Evolutionary conservation across 2,329 filamentous ascomycete genomes (phyloP), one percentile per base, ranked within the genome.

Genomic region (Apiospora malaysiana): DNA sequence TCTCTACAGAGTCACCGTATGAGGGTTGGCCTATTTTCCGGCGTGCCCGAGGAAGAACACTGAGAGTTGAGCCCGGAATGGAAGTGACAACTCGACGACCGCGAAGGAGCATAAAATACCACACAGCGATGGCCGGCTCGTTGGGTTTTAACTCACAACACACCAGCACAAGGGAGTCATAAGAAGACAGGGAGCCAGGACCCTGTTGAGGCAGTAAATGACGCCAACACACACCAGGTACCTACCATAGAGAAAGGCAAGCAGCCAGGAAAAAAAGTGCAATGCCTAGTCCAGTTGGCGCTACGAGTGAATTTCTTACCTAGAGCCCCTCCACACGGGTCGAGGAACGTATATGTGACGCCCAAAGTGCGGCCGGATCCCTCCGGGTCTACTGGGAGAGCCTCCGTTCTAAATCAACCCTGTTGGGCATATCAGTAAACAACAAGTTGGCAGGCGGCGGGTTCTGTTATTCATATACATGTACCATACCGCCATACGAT

Each of bases 21-120:
- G 87, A 89, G 92, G 78, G 91, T 94, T 80, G 91, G 92, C 69
- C 83, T 94, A 72, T 93, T 94, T 80, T 92, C 91, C 72, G 90
- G 90, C 45, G 82, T 88, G 72, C 90, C 90, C 63, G 91, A 93
- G 76, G 91, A 93, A 37, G 56, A 32, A 7, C 32, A 37, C 9
- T 63, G 56, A 63, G 56, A 59, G 51, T 37, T 63, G 56, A n/a
- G 23, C 32, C 32, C 56, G 32, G 56, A 63, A 40, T n/a, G 32
- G 40, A 40, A 32, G 56, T 40, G 56, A n/a, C 56, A 63, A 63
- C 27, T 63, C 56, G 32, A 63, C 32, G 32, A 63, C 56, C 56
- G 56, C 32, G 32, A 40, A 27, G 27, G 27, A 63, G 32, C 37
- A 63, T 27, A 40, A 40, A 40, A 63, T n/a, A 63, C 56, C 56